Conservation (phyloP, 495 filamentous ascomycete genomes). For the Penicillium tannophilum region DNA sequence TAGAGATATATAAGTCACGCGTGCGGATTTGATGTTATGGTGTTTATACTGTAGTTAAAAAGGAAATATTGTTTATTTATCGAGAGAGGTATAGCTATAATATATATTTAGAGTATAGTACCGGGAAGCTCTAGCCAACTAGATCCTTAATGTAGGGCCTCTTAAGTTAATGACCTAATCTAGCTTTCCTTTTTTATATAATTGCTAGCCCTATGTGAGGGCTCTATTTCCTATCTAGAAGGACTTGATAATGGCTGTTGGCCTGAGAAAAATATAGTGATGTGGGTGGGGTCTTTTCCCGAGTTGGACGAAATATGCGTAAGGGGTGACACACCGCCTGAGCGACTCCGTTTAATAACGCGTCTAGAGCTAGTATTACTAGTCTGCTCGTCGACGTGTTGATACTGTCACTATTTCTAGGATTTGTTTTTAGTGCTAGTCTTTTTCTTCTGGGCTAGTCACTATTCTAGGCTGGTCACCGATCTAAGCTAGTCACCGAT, state of each 20-base stretch:
- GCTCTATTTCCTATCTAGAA: not conserved
- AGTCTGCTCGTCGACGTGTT: conserved; percentile 4
- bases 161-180: not conserved
- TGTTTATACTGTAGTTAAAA: not conserved
- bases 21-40: not conserved
- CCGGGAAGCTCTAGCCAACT: conserved; percentile 4
- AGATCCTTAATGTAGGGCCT: conserved; percentile 2
- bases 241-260: conserved; percentile 6
- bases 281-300: conserved; percentile 3
- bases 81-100: not conserved
- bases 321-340: conserved; percentile 6
- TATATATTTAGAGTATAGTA: too few relatives aligned
- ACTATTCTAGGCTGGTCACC: not conserved
- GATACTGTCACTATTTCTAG: not conserved
- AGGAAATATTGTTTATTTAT: conserved; percentile 1
- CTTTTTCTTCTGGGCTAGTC: not conserved
- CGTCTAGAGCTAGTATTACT: conserved; percentile 2
- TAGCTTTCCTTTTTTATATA: conserved; percentile 2
- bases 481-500: not conserved
- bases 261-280: conserved; percentile 2
- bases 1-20: conserved; percentile 2
- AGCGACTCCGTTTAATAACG: not conserved
- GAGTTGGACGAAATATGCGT: not conserved
- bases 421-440: conserved; percentile 1
- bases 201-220: not conserved